Evolutionary conservation across 352 stramenopile genomes (phyloP), one percentile per base, ranked within the genome.

Genomic region (Pythium aristosporum): DNA sequence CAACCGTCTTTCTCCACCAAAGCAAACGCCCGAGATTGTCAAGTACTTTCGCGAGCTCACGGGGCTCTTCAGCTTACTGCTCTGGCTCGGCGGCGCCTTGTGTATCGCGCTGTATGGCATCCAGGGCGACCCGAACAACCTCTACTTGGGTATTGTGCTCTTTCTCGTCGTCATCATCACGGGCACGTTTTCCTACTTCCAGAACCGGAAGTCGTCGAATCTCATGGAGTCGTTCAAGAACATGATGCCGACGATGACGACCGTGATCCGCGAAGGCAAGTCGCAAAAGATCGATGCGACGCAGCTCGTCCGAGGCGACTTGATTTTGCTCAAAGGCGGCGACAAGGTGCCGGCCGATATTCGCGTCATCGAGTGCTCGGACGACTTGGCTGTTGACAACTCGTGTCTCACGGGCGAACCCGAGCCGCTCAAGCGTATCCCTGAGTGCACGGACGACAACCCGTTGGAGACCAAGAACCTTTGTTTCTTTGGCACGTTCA

Each of bases 341-440:
- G 89, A 98, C 68, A 93, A 98, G 68, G 93, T 99, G 0, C 89
- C 96, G 10, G 96, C 96, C 6, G 96, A 99, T 69, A 82, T 99
- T 28, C 90, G 91, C 20, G 78, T 99, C 53, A 68, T 99, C n/a
- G 82, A 98, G 57, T 91, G 85, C 61, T 97, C 90, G 18, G 91
- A 98, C 76, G 92, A 98, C 57, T 75, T 98, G 41, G 82, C 94
- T 21, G 88, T 96, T 4, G 85, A 96, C 57, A 93, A 96, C 67
- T 89, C 87, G 52, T 91, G 74, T 61, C 71, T 96, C 6, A 96
- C 89, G 32, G 89, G 89, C 32, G 89, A 96, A 52, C 77, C 87
- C 0, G 91, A 98, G 63, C 85, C 92, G 16, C 69, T 96, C 49
- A 97, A 97, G 71, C 80, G 79, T 20, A 66, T 87, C n/a, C 69